These are phyloP conservation scores for Phytophthora aleatoria DNA, from an alignment of 352 stramenopile genomes.

Conservation along the genomic window DNA sequence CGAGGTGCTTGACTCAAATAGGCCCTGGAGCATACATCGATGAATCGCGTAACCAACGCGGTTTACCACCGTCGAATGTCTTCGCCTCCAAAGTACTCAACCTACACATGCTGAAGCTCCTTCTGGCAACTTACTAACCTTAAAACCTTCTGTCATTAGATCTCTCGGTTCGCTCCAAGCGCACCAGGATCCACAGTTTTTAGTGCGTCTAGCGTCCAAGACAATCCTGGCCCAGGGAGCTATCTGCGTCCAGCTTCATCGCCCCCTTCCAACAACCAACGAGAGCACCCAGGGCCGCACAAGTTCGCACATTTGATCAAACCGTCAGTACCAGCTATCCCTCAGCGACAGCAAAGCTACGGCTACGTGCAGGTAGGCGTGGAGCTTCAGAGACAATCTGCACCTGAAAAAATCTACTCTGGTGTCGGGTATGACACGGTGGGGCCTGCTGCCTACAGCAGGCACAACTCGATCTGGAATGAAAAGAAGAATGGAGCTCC, in stretches of 20 bases:
- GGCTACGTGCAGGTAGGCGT: slow-evolving; percentile 61
- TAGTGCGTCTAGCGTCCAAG: slow-evolving; percentile 64
- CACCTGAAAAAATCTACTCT: slow-evolving; percentile 62
- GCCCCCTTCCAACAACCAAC: slow-evolving; percentile 32
- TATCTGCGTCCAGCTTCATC: slow-evolving; percentile 42
- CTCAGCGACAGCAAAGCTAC: slow-evolving; percentile 75
- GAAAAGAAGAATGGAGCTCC: slow-evolving; percentile 68
- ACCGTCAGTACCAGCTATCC: slow-evolving; percentile 67
- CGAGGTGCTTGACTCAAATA: slow-evolving; percentile 8
- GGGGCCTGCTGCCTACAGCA: slow-evolving; percentile 68
- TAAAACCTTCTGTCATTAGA: slow-evolving; percentile 31
- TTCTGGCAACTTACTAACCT: neutral
- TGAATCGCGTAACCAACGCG: slow-evolving; percentile 15
- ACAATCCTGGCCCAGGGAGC: slow-evolving; percentile 71
- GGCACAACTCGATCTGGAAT: slow-evolving; percentile 61
- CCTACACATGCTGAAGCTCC: neutral
- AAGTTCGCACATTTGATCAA: slow-evolving; percentile 60
- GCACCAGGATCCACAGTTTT: slow-evolving; percentile 76
- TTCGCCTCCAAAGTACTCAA: slow-evolving; percentile 67
- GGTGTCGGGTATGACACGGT: slow-evolving; percentile 76
- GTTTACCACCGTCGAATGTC: slow-evolving; percentile 49
- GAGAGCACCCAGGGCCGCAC: slow-evolving; percentile 25
- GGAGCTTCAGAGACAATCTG: slow-evolving; percentile 48
- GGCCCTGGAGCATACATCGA: slow-evolving; percentile 64
- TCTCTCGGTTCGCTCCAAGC: slow-evolving; percentile 73